Base-by-base conservation (phyloP, 2,329 filamentous ascomycete species). In the Rhynchosporium agropyri region DNA sequence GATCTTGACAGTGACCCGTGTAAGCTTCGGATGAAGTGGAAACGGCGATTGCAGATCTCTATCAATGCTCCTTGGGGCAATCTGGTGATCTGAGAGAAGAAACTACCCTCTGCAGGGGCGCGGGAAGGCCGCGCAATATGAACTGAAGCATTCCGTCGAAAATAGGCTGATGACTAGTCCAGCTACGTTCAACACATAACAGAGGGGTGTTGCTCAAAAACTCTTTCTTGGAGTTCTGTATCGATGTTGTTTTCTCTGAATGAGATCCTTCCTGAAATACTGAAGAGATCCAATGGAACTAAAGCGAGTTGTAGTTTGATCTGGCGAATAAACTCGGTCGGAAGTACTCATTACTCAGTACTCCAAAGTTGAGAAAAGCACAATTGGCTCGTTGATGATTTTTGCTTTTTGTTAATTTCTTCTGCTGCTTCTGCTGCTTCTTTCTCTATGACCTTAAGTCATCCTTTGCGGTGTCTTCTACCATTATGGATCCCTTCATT, bases 111-210 rank as follows among this genome's bases (percentile, higher is more conserved):
- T 40, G 48, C 42, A 61, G 48, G 63, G 63, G 33, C 48, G 20
- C 64, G 58, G 64, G 54, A 56, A 63, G 64, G 64, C 64, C 61
- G 61, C 63, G 61, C 58, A 63, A 36, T 50, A 40, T 61, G 55
- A 63, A 60, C 48, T 61, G 55, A 63, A 60, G 48, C 63, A 63
- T 49, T 40, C 51, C 12, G 54, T 45, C 26, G 53, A 58, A n/a
- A 40, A 61, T 59, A 63, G 61, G 29, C 61, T 65, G 58, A 53
- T 63, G 45, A 45, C 36, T 29, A 61, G 50, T 28, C 54, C 49
- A 36, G 53, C 57, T 20, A 20, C 20, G 1, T 20, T 20, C 20
- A 20, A 20, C 20, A 63, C 60, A 63, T 63, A 54, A 29, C 42
- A n/a, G 50, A 53, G 6, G 42, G 2, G n/a, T 40, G 53, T 48